phyloP scores from a whole-genome alignment of 2,329 filamentous ascomycete species.

The Periconia digitata region DNA sequence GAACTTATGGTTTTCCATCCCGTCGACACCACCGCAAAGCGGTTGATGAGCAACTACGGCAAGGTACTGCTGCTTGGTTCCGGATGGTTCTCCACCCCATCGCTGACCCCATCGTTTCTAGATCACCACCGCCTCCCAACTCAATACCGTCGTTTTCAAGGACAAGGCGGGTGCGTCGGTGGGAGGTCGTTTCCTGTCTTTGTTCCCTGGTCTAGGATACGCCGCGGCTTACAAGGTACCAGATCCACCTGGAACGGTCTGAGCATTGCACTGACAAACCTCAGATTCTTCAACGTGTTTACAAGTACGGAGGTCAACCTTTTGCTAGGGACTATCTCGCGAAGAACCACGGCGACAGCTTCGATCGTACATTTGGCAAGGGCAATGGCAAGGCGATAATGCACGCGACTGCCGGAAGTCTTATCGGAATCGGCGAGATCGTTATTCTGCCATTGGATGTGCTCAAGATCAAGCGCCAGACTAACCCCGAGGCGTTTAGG shows the following conservation, averaged over 20 bases:
- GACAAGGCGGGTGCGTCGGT: constrained; percentile 74
- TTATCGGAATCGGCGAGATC: constrained; percentile 98
- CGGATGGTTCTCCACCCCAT: background rate
- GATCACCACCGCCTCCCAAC: constrained; percentile 61
- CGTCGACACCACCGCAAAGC: constrained; percentile 97
- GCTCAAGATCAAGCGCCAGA: constrained; percentile 99
- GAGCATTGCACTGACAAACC: constrained; percentile 12
- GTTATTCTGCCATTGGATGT: constrained; percentile 93
- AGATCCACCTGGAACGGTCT: background rate
- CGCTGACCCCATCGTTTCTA: constrained; percentile 33
- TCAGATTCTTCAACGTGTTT: constrained; percentile 86
- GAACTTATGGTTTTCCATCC: constrained; percentile 80
- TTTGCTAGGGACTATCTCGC: constrained; percentile 88
- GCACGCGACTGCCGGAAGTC: constrained; percentile 91
- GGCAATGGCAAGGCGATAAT: constrained; percentile 98
- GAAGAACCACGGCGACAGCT: constrained; percentile 75
- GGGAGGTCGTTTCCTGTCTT: constrained; percentile 82
- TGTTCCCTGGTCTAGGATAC: constrained; percentile 96
- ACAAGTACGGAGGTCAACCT: constrained; percentile 98
- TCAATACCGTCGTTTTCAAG: constrained; percentile 94
- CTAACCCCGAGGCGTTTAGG: constrained; percentile 96
- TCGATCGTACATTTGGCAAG: constrained; percentile 89
- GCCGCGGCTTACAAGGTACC: constrained; percentile 91
- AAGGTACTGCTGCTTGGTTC: constrained; percentile 52
- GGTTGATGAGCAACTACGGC: constrained; percentile 96